phyloP scores from a whole-genome alignment of 2,329 filamentous ascomycete species.

The Apiospora rasikravindrae region DNA sequence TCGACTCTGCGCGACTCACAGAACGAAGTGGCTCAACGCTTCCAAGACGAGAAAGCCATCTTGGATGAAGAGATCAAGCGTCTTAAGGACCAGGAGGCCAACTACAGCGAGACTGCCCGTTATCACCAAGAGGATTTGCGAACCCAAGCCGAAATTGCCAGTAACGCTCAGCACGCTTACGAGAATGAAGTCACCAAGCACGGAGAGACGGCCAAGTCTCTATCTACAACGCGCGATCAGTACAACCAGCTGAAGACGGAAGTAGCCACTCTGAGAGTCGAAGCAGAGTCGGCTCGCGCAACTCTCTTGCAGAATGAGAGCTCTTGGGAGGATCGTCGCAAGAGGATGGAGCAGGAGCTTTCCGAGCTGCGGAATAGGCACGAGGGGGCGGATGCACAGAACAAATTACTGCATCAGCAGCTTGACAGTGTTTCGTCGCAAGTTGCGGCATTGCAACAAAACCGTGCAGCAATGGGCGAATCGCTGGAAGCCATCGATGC shows the following conservation, averaged over 20 bases:
- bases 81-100: slow-evolving; percentile 83
- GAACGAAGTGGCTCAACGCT: slow-evolving; percentile 71
- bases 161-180: slow-evolving; percentile 92
- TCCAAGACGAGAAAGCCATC: slow-evolving; percentile 81
- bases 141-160: slow-evolving; percentile 90
- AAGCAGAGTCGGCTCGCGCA: slow-evolving; percentile 85
- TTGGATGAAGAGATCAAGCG: slow-evolving; percentile 80
- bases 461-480: slow-evolving; percentile 57
- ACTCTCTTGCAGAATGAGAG: slow-evolving; percentile 80
- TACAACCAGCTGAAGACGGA: slow-evolving; percentile 83
- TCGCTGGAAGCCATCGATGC: slow-evolving; percentile 59
- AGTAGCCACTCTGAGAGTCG: slow-evolving; percentile 73
- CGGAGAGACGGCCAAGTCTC: slow-evolving; percentile 86
- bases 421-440: slow-evolving; percentile 83
- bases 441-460: slow-evolving; percentile 79
- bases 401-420: slow-evolving; percentile 87
- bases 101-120: slow-evolving; percentile 78
- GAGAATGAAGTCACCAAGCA: slow-evolving; percentile 95
- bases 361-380: slow-evolving; percentile 77
- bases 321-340: slow-evolving; percentile 85
- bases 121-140: slow-evolving; percentile 92
- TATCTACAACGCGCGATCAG: slow-evolving; percentile 80
- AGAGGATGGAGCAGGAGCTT: slow-evolving; percentile 83
- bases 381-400: slow-evolving; percentile 86
- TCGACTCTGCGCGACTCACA: slow-evolving; percentile 81